These are phyloP conservation scores for Mycena galericulata DNA, from an alignment of 768 basidiomycete genomes.

Conservation along the genomic window DNA sequence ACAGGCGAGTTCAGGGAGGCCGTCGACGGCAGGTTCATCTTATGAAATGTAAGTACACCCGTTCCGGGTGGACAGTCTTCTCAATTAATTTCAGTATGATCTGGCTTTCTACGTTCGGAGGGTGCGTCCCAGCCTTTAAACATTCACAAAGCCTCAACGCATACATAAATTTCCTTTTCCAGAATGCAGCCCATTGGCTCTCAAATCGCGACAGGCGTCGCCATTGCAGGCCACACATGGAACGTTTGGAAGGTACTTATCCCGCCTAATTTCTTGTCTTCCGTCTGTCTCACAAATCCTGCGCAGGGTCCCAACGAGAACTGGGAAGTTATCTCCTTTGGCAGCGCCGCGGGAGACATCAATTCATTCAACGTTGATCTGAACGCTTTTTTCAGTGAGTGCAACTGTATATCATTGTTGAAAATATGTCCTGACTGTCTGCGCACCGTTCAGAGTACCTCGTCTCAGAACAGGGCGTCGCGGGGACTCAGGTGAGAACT, in stretches of 20 bases:
- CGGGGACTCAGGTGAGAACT: conserved; percentile 55
- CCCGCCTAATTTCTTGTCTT: conserved; percentile 58
- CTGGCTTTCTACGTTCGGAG: conserved; percentile 68
- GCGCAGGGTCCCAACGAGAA: conserved; percentile 62
- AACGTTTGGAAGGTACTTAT: conserved; percentile 65
- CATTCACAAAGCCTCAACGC: conserved; percentile 6
- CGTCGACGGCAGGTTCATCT: conserved; percentile 59
- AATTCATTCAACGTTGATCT: conserved; percentile 64
- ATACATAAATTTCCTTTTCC: neutral
- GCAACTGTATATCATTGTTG: neutral
- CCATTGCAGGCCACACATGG: conserved; percentile 64
- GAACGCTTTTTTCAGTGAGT: conserved; percentile 66
- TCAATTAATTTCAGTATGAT: conserved; percentile 58
- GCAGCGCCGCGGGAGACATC: conserved; percentile 60
- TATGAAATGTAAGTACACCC: conserved; percentile 61
- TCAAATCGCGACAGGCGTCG: conserved; percentile 54
- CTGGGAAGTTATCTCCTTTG: conserved; percentile 70
- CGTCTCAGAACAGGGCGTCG: conserved; percentile 57
- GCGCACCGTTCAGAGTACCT: conserved; percentile 51
- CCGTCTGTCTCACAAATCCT: conserved; percentile 52
- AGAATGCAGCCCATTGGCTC: conserved; percentile 69
- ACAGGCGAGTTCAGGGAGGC: conserved; percentile 51
- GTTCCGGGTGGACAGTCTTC: neutral
- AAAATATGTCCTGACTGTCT: neutral
- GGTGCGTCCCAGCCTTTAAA: conserved; percentile 44